Conservation (phyloP, 1,139 yeast species). For the Lodderomyces beijingensis region DNA sequence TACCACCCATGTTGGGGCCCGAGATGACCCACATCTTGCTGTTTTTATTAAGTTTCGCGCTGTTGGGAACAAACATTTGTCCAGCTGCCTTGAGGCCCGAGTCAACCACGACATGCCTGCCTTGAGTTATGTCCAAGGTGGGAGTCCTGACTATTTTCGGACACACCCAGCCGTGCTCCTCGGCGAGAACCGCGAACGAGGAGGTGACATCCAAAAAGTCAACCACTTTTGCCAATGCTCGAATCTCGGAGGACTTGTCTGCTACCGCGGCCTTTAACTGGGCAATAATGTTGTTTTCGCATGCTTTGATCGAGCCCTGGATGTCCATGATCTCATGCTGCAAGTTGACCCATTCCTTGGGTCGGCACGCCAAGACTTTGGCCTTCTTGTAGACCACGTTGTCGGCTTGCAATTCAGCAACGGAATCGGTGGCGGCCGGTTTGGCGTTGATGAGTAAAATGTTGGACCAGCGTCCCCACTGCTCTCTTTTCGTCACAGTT, state of each 20-base stretch:
- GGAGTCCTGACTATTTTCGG: constrained; percentile 57
- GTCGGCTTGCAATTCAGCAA: constrained; percentile 13
- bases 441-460: constrained; percentile 34
- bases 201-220: constrained; percentile 72
- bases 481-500: constrained; percentile 22
- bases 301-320: constrained; percentile 23
- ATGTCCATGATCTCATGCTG: constrained; percentile 25
- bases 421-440: constrained; percentile 22
- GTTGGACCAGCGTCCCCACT: constrained; percentile 29
- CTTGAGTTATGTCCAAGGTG: constrained; percentile 47
- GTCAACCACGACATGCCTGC: constrained; percentile 90
- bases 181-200: constrained; percentile 69
- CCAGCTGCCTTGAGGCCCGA: constrained; percentile 54
- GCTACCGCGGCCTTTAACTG: constrained; percentile 38
- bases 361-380: constrained; percentile 26
- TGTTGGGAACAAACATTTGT: constrained; percentile 61
- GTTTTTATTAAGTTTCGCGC: constrained; percentile 32
- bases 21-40: constrained; percentile 65
- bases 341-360: constrained; percentile 29
- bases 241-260: constrained; percentile 33
- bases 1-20: constrained; percentile 99
- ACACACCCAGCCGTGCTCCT: constrained; percentile 57
- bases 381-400: constrained; percentile 28
- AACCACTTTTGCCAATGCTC: constrained; percentile 42
- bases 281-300: constrained; percentile 45